Evolutionary conservation across 345 rosid species (phyloP).

Genomic region (Cardamine occulta): DNA sequence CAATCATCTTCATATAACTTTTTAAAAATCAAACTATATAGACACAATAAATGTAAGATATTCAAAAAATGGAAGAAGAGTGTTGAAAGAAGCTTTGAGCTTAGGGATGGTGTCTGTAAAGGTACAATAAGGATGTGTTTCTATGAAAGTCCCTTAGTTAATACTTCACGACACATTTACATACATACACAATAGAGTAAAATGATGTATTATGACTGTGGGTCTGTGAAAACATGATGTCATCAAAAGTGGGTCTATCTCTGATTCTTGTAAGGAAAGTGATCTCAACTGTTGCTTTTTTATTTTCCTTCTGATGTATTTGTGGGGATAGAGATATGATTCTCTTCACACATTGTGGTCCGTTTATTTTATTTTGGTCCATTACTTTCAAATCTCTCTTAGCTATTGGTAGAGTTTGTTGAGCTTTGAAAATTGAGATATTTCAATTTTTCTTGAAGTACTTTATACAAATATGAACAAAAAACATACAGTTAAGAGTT

Average conservation of each 20-base stretch:
- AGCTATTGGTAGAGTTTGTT: slow-evolving; percentile 1
- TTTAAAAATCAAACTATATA: neutral
- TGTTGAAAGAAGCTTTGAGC: slow-evolving; percentile 51
- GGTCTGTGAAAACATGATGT: slow-evolving; percentile 38
- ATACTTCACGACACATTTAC: slow-evolving; percentile 18
- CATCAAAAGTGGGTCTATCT: slow-evolving; percentile 40
- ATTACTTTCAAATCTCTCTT: slow-evolving; percentile 18
- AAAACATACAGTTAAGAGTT: neutral
- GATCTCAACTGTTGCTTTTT: slow-evolving; percentile 46
- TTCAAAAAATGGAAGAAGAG: slow-evolving; percentile 35
- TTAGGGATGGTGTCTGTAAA: slow-evolving; percentile 42
- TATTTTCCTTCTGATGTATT: slow-evolving; percentile 35
- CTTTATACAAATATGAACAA: neutral
- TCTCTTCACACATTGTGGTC: slow-evolving; percentile 43
- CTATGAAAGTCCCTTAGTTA: slow-evolving; percentile 38
- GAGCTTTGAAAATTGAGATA: neutral
- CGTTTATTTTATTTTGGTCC: slow-evolving; percentile 21
- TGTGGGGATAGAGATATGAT: slow-evolving; percentile 47
- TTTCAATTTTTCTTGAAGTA: neutral
- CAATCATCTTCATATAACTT: neutral
- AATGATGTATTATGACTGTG: slow-evolving; percentile 19
- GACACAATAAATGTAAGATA: slow-evolving; percentile 34
- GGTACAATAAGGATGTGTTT: slow-evolving; percentile 40
- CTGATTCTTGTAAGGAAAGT: slow-evolving; percentile 47
- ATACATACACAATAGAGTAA: slow-evolving; percentile 5